Evolutionary conservation across 345 rosid genomes (phyloP).

Genomic region (Excoecaria cochinchinensis): DNA sequence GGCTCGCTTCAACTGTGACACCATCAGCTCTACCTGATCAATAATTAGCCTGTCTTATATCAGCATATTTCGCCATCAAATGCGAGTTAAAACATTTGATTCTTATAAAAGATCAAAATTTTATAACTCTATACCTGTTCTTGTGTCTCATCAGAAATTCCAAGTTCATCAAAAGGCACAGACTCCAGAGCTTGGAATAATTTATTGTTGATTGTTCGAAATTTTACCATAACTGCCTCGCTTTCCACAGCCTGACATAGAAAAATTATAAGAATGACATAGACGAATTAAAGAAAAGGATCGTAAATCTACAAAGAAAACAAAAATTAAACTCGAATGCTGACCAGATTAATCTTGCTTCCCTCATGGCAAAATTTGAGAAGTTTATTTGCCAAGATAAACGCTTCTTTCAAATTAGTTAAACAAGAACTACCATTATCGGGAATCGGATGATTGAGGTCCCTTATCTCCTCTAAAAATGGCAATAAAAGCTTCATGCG

Average conservation of each 20-base stretch:
- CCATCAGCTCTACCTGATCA: conserved; percentile 55
- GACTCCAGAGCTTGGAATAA: conserved; percentile 47
- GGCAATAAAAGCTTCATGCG: conserved; percentile 61
- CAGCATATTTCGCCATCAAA: conserved; percentile 12
- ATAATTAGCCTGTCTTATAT: neutral
- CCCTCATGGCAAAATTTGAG: conserved; percentile 53
- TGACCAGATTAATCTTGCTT: conserved; percentile 65
- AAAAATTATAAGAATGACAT: neutral
- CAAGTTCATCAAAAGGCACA: conserved; percentile 44
- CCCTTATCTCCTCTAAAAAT: conserved; percentile 51
- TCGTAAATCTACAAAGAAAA: neutral
- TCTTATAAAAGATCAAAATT: neutral
- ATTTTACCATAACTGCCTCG: conserved; percentile 55
- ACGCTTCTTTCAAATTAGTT: conserved; percentile 38
- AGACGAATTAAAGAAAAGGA: neutral
- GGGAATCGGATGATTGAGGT: neutral
- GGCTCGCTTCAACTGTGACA: conserved; percentile 53
- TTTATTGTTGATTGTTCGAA: conserved; percentile 51
- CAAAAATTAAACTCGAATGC: neutral
- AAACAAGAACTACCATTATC: conserved; percentile 25
- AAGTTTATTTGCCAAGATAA: conserved; percentile 49
- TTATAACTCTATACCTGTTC: conserved; percentile 44
- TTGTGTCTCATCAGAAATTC: conserved; percentile 54
- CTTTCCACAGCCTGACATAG: conserved; percentile 52
- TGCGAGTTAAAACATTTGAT: neutral